phyloP scores from a whole-genome alignment of 805 yeast species.

The Hanseniaspora osmophila region DNA sequence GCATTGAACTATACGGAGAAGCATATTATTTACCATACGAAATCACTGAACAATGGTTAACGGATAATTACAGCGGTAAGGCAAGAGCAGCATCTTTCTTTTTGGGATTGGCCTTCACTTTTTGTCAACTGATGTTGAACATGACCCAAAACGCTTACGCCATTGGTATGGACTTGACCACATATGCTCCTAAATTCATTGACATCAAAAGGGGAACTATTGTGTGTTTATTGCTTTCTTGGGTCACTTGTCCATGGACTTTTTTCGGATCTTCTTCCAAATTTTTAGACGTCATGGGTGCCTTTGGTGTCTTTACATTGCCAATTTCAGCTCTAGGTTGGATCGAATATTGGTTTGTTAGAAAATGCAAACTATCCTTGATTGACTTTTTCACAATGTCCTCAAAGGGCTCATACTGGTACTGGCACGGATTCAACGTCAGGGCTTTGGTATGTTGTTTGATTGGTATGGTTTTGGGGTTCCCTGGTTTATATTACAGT shows the following conservation, averaged over 20 bases:
- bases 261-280: slow-evolving; percentile 26
- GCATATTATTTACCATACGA: slow-evolving; percentile 28
- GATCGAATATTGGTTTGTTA: slow-evolving; percentile 24
- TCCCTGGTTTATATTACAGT: slow-evolving; percentile 13
- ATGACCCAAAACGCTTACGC: slow-evolving; percentile 26
- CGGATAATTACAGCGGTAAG: slow-evolving; percentile 21
- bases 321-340: slow-evolving; percentile 25
- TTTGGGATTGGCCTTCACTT: slow-evolving; percentile 23
- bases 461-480: slow-evolving; percentile 10
- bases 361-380: slow-evolving; percentile 20
- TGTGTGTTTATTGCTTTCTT: slow-evolving; percentile 18
- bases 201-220: slow-evolving; percentile 26
- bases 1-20: slow-evolving; percentile 22
- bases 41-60: slow-evolving; percentile 27
- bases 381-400: slow-evolving; percentile 23
- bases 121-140: slow-evolving; percentile 25
- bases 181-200: slow-evolving; percentile 22
- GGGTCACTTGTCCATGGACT: slow-evolving; percentile 29
- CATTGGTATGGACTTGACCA: slow-evolving; percentile 28
- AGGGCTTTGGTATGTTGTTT: slow-evolving; percentile 9
- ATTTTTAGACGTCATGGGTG: slow-evolving; percentile 25
- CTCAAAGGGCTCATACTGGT: slow-evolving; percentile 12
- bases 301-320: slow-evolving; percentile 26
- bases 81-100: slow-evolving; percentile 31
- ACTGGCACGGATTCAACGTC: slow-evolving; percentile 10